These are phyloP conservation scores for Lepidium sativum DNA, from an alignment of 345 rosid genomes.

Conservation along the genomic window DNA sequence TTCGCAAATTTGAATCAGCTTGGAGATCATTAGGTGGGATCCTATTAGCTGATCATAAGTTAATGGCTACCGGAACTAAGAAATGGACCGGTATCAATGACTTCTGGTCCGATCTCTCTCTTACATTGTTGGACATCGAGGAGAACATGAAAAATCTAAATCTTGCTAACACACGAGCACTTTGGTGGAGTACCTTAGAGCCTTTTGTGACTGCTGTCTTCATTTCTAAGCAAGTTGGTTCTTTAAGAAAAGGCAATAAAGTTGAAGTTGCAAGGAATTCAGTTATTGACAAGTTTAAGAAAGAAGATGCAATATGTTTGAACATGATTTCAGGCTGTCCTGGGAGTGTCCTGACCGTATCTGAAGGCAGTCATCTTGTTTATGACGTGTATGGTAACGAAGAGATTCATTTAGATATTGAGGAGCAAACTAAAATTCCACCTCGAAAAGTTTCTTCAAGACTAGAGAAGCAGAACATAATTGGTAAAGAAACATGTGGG, in stretches of 20 bases:
- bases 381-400: constrained; percentile 30
- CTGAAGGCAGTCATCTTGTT: constrained; percentile 30
- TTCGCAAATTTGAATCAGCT: constrained; percentile 69
- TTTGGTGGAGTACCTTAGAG: constrained; percentile 66
- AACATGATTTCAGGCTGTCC: constrained; percentile 24
- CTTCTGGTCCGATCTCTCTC: constrained; percentile 60
- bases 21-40: constrained; percentile 64
- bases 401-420: constrained; percentile 20
- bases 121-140: constrained; percentile 41
- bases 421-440: constrained; percentile 14
- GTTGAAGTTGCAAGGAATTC: constrained; percentile 51
- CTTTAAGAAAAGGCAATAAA: constrained; percentile 61
- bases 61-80: constrained; percentile 36
- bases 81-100: constrained; percentile 62
- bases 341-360: constrained; percentile 35
- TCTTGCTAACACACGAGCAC: constrained; percentile 40
- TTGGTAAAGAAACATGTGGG: constrained; percentile 18
- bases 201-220: constrained; percentile 80
- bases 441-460: constrained; percentile 29
- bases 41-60: constrained; percentile 38
- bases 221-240: constrained; percentile 64
- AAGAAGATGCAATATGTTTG: constrained; percentile 13
- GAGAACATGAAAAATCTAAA: constrained; percentile 41
- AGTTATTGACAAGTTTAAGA: constrained; percentile 25
- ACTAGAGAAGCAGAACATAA: constrained; percentile 13